These are phyloP conservation scores for Claviceps paspali DNA, from an alignment of 2,329 filamentous ascomycete genomes.

Conservation along the genomic window DNA sequence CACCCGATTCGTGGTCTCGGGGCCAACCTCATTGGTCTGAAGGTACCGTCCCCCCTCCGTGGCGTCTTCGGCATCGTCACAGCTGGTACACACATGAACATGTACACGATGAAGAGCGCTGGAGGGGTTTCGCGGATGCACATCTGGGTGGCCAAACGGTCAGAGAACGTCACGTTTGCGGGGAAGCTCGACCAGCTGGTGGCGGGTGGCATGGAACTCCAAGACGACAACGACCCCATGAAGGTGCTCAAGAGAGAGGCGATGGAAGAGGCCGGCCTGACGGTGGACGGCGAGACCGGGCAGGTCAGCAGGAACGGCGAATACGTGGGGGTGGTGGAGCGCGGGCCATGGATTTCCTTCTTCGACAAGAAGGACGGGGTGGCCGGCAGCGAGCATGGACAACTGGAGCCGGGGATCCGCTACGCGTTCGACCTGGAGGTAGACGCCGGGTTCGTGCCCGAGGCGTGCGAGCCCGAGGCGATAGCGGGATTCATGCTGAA, in stretches of 20 bases:
- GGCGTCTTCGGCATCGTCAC: slow-evolving; percentile 22
- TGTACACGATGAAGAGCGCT: slow-evolving; percentile 15
- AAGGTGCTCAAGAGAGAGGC: slow-evolving; percentile 18
- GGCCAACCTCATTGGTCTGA: slow-evolving; percentile 9
- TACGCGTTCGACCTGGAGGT: slow-evolving; percentile 22
- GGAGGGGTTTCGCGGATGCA: slow-evolving; percentile 10
- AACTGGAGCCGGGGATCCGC: slow-evolving; percentile 23
- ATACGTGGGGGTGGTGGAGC: slow-evolving; percentile 11
- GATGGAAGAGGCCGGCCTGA: slow-evolving; percentile 18
- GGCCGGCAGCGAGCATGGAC: slow-evolving; percentile 16
- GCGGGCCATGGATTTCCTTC: slow-evolving; percentile 16
- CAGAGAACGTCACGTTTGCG: slow-evolving; percentile 16
- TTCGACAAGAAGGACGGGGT: slow-evolving; percentile 18
- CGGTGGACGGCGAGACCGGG: slow-evolving; percentile 11
- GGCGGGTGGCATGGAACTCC: slow-evolving; percentile 19
- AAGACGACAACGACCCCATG: slow-evolving; percentile 14
- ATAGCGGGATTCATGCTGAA: slow-evolving; percentile 16
- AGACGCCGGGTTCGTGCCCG: slow-evolving; percentile 10
- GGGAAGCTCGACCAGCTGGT: slow-evolving; percentile 22
- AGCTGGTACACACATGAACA: slow-evolving; percentile 22
- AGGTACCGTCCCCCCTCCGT: slow-evolving; percentile 17
- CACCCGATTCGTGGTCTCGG: slow-evolving; percentile 16
- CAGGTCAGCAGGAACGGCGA: slow-evolving; percentile 7
- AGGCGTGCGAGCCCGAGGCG: slow-evolving; percentile 12
- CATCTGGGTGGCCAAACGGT: slow-evolving; percentile 21